Base-by-base conservation (phyloP, 2,329 filamentous ascomycete species). In the Xylariaceae sp. region DNA sequence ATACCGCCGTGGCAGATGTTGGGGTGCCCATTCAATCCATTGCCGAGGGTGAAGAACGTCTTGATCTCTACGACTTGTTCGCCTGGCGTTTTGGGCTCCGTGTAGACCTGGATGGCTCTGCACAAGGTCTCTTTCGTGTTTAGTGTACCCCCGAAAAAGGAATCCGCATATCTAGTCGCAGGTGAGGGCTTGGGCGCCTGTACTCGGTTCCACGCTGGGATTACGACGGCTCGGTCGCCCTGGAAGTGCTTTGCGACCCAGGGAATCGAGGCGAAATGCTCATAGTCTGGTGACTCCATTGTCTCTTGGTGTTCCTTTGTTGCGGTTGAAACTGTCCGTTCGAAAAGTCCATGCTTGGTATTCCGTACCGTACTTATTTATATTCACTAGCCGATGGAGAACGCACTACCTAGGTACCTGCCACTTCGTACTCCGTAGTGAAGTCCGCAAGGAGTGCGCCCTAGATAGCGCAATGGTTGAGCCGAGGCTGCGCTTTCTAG, bases 1-100 rank as follows among this genome's bases (percentile, higher is more conserved):
- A 87, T 77, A 1, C 84, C 85, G 17, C 85, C 84, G 68, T 88
- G 85, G 8, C 76, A 73, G 5, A 82, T 74, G 2, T 74, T 70
- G 1, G 79, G 72, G 64, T 80, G 80, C 1, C 84, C 84, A 62
- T 83, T 82, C 57, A 87, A 64, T 15, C 77, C 79, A 9, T 74
- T 66, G 1, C 81, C 83, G 1, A 87, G 72, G 10, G 69, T 72
- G 4, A 76, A 50, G 39, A 78, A 67, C 1, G 65, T 67, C 34
- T 71, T 70, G 51, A 75, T 13, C 42, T 73, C 67, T n/a, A 65
- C 57, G 1, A 76, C 61, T 2, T 57, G 72, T 13, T 64, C 64
- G 13, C 45, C 55, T 9, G 65, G 58, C 5, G 56, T 51, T 15
- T 61, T n/a, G 2, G 75, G 74, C 5, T 69, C 70, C 8, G 71